Conservation (phyloP, 2,329 filamentous ascomycete species). For the Chaetomiaceae sp. region DNA sequence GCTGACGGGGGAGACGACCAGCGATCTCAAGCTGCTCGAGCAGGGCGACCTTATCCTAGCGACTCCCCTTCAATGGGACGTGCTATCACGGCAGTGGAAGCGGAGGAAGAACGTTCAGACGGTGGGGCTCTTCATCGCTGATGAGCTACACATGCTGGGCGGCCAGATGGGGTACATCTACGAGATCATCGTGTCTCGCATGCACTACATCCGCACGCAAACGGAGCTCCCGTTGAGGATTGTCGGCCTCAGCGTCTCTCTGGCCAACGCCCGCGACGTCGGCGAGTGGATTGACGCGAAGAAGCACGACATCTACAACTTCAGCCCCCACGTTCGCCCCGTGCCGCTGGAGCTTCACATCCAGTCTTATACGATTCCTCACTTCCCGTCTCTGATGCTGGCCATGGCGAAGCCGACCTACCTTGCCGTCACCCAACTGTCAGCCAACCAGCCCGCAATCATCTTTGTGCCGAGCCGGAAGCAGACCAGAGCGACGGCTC, state of each 20-base stretch:
- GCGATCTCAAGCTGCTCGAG: slow-evolving; percentile 84
- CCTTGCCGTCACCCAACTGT: slow-evolving; percentile 80
- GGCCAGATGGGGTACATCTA: slow-evolving; percentile 84
- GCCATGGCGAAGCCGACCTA: slow-evolving; percentile 97
- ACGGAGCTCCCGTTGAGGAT: slow-evolving; percentile 81
- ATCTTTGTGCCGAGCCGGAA: slow-evolving; percentile 92
- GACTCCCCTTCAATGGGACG: slow-evolving; percentile 93
- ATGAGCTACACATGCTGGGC: slow-evolving; percentile 90
- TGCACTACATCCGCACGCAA: slow-evolving; percentile 92
- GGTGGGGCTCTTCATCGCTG: slow-evolving; percentile 86
- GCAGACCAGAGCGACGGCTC: slow-evolving; percentile 80
- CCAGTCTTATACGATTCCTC: slow-evolving; percentile 91
- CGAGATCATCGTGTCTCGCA: slow-evolving; percentile 93
- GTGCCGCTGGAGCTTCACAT: slow-evolving; percentile 90
- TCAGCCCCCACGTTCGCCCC: slow-evolving; percentile 85
- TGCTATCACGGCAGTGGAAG: slow-evolving; percentile 93
- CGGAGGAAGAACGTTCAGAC: slow-evolving; percentile 91
- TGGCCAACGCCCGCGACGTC: slow-evolving; percentile 88
- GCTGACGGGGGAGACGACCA: slow-evolving; percentile 85
- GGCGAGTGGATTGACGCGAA: slow-evolving; percentile 97
- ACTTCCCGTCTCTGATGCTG: slow-evolving; percentile 97
- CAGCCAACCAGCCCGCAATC: slow-evolving; percentile 81
- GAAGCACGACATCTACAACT: slow-evolving; percentile 98
- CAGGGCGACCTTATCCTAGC: slow-evolving; percentile 85
- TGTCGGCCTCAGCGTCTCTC: slow-evolving; percentile 81